These are phyloP conservation scores for Sporobolus alterniflorus DNA, from an alignment of 202 grass and related monocot species.

Conservation along the genomic window DNA sequence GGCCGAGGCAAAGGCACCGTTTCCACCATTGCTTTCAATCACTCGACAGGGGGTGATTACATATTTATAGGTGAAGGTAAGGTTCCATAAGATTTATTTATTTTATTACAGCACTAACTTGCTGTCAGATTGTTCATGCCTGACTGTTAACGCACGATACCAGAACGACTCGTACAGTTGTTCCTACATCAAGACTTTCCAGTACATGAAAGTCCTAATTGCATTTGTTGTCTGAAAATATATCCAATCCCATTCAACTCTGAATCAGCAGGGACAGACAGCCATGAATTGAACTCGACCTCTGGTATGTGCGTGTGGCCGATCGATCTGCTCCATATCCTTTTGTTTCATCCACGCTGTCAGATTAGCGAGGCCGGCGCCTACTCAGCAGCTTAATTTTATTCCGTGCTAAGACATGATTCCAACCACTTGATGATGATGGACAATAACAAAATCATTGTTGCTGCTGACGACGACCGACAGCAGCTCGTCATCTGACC, in stretches of 20 bases:
- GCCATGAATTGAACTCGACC: background rate
- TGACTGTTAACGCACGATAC: background rate
- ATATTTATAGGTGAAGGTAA: no score
- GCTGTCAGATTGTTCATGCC: no score
- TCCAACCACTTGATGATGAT: slow-evolving; percentile 17
- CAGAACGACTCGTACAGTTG: background rate
- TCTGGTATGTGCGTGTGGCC: background rate
- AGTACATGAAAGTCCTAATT: background rate
- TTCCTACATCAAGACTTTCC: background rate
- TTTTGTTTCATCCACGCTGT: slow-evolving; percentile 4
- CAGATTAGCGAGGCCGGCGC: slow-evolving; percentile 15
- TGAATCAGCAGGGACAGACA: slow-evolving; percentile 28
- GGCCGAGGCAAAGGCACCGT: no score
- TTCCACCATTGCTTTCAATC: no score
- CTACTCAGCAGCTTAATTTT: background rate
- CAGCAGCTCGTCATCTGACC: slow-evolving; percentile 20
- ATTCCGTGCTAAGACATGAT: background rate
- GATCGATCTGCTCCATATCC: background rate
- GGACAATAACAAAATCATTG: slow-evolving; percentile 8
- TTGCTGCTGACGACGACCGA: slow-evolving; percentile 12
- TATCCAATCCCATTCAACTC: background rate
- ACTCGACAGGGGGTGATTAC: no score
- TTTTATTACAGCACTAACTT: no score
- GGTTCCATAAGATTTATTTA: no score
- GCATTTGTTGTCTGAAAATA: slow-evolving; percentile 6